Evolutionary conservation across 176 grass and related monocot genomes (phyloP).

Genomic region (Thalia dealbata): DNA sequence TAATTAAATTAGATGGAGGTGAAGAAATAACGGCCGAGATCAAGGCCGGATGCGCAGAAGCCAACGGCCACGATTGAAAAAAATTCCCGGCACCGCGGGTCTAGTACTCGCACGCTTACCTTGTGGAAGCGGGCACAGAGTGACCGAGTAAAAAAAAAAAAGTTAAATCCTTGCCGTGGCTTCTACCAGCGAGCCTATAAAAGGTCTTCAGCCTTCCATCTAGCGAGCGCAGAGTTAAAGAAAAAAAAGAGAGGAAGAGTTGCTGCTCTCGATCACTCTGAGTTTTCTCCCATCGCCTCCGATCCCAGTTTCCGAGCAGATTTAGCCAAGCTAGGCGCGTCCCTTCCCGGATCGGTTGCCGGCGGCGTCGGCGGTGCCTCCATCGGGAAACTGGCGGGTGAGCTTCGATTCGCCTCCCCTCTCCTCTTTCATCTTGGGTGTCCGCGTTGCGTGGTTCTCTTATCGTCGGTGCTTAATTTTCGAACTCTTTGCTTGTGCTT

Average conservation of each 20-base stretch:
- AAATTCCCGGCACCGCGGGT: too few relatives aligned
- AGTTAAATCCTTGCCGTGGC: too few relatives aligned
- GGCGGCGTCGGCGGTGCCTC: not conserved
- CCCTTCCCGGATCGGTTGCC: constrained; percentile 8
- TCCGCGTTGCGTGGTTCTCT: too few relatives aligned
- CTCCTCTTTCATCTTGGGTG: not conserved
- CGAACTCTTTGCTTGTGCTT: not conserved
- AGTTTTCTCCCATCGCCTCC: not conserved
- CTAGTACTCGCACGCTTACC: too few relatives aligned
- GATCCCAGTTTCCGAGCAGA: not conserved
- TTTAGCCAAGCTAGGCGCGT: not conserved
- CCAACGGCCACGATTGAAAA: too few relatives aligned
- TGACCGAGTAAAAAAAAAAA: too few relatives aligned
- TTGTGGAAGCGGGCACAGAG: too few relatives aligned
- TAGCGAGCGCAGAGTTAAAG: too few relatives aligned
- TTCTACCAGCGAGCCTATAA: too few relatives aligned
- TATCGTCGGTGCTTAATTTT: not conserved
- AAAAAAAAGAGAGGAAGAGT: too few relatives aligned
- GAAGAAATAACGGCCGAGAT: not conserved
- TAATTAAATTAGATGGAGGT: not conserved
- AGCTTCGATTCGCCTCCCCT: not conserved
- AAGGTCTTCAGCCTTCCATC: too few relatives aligned
- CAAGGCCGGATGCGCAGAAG: not conserved
- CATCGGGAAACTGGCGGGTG: not conserved
- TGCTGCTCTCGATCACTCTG: too few relatives aligned